phyloP scores from a whole-genome alignment of 139 green algal species.

The Nannochloris sp. region DNA sequence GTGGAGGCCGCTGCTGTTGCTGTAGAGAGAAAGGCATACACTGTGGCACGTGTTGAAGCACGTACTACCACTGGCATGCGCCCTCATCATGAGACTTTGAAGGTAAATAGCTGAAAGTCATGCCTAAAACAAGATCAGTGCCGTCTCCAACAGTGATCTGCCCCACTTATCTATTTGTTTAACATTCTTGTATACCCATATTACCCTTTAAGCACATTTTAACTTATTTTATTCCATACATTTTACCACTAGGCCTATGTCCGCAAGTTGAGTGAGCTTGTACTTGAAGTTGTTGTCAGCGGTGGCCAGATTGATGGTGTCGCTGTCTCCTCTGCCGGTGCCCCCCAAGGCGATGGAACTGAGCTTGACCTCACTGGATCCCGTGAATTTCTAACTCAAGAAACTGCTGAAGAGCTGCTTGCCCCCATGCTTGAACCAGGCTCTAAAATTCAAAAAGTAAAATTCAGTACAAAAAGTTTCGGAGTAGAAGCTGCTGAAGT shows the following conservation, averaged over 20 bases:
- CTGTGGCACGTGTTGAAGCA: constrained; percentile 62
- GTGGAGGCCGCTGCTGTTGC: constrained; percentile 29
- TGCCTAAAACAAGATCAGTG: too few relatives aligned
- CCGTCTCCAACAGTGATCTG: too few relatives aligned
- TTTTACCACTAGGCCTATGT: constrained; percentile 14
- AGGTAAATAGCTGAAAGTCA: constrained; percentile 12
- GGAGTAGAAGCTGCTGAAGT: constrained; percentile 67
- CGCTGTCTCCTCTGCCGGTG: background rate
- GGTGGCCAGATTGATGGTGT: constrained; percentile 3
- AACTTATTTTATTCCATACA: background rate
- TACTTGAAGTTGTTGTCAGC: constrained; percentile 45
- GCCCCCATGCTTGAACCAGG: constrained; percentile 53
- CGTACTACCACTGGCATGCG: constrained; percentile 67
- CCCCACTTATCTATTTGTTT: too few relatives aligned
- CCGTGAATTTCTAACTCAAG: constrained; percentile 77
- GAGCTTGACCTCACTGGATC: constrained; percentile 69
- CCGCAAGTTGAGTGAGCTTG: constrained; percentile 61
- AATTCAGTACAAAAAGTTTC: constrained; percentile 88
- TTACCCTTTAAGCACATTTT: background rate
- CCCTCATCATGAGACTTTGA: constrained; percentile 33
- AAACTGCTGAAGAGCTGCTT: constrained; percentile 58
- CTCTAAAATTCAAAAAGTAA: constrained; percentile 58
- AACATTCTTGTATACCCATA: background rate
- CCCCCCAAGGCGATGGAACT: background rate
- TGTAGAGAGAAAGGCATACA: constrained; percentile 76